These are phyloP conservation scores for Pneumocystis canis DNA, from an alignment of 1,139 yeast species.

Conservation along the genomic window DNA sequence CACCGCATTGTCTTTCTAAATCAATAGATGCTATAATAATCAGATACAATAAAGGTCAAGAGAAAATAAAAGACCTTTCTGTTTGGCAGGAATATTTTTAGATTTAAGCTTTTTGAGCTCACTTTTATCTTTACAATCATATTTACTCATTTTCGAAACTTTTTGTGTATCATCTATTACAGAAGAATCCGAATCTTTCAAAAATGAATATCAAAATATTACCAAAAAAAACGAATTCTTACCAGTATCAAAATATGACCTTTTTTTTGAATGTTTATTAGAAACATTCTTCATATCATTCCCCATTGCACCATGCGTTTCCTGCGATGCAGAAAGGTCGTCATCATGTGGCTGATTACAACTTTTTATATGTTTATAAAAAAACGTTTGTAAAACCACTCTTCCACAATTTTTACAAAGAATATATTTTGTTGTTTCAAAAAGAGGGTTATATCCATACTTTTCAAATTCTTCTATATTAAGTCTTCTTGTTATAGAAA, in stretches of 20 bases:
- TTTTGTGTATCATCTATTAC: neutral
- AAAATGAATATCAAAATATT: neutral
- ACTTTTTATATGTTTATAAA: neutral
- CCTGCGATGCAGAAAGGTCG: neutral
- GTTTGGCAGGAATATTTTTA: neutral
- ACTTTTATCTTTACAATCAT: neutral
- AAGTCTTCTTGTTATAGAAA: neutral
- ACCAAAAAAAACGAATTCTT: neutral
- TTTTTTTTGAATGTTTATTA: neutral
- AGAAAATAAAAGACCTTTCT: neutral
- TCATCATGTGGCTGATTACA: neutral
- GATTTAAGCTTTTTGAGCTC: neutral
- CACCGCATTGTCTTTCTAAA: slow-evolving; percentile 94
- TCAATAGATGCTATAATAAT: slow-evolving; percentile 36
- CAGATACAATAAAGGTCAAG: neutral
- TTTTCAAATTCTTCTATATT: neutral
- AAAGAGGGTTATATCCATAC: neutral
- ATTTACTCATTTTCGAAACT: neutral
- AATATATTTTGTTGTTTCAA: neutral
- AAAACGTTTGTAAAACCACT: neutral
- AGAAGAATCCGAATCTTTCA: neutral
- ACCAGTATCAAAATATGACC: neutral
- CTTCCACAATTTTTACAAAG: neutral
- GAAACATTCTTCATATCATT: neutral
- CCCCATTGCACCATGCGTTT: neutral